Percentiles rank a stretch among this genome's conserved stretches.
Conservation (phyloP, 306 rosid genomes). For the Prunus mume region DNA sequence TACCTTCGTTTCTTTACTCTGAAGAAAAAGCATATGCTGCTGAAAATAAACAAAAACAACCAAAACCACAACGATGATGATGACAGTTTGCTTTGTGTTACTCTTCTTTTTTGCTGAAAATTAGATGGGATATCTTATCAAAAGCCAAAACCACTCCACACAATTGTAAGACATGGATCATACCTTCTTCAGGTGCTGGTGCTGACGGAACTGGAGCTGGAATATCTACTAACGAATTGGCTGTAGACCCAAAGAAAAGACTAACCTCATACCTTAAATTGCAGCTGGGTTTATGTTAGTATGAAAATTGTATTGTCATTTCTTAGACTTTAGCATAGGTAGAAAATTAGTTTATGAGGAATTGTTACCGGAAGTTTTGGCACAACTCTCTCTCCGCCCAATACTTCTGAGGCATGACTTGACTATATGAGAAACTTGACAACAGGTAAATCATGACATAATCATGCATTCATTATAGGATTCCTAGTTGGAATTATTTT, state of each 20-base stretch:
- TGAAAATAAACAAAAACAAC: not conserved
- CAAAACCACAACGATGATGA: not conserved
- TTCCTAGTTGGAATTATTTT: too few relatives aligned
- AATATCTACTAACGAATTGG: not conserved
- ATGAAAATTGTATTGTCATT: too few relatives aligned
- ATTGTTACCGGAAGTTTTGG: too few relatives aligned
- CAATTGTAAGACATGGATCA: not conserved
- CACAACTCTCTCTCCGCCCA: too few relatives aligned
- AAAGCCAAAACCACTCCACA: not conserved
- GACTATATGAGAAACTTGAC: too few relatives aligned
- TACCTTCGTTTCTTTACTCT: not conserved
- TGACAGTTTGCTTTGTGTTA: not conserved
- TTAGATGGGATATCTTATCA: not conserved
- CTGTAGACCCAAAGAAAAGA: slow-evolving; percentile 17
- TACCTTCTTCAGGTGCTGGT: not conserved
- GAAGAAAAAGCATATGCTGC: not conserved
- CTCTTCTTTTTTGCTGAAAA: not conserved
- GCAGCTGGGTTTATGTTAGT: slow-evolving; percentile 31
- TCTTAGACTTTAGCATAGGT: too few relatives aligned
- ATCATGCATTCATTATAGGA: too few relatives aligned
- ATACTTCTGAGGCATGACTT: too few relatives aligned
- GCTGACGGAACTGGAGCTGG: slow-evolving; percentile 9
- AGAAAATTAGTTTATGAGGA: too few relatives aligned
- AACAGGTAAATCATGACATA: too few relatives aligned
- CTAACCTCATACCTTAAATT: slow-evolving; percentile 27